These are phyloP conservation scores for Somion occarium DNA, from an alignment of 1,284 basidiomycete species.

Conservation along the genomic window DNA sequence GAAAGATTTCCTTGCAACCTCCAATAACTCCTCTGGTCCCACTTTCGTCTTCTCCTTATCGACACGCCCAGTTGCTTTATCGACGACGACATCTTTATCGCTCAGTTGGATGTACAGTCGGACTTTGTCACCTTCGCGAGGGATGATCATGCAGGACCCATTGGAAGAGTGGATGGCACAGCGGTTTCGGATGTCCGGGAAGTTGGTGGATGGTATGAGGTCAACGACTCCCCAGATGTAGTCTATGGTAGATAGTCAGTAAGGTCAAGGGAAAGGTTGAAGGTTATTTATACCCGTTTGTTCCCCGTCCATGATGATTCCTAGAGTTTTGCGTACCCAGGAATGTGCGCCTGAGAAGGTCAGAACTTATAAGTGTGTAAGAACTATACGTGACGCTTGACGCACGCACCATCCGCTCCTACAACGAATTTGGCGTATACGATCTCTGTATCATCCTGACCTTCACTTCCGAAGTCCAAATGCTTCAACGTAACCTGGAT, in stretches of 20 bases:
- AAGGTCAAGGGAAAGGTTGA: background rate
- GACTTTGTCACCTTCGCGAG: slow-evolving; percentile 67
- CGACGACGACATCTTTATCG: slow-evolving; percentile 39
- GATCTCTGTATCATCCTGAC: slow-evolving; percentile 32
- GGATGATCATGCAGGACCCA: slow-evolving; percentile 67
- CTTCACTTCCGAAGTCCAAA: slow-evolving; percentile 23
- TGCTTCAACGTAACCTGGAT: slow-evolving; percentile 33
- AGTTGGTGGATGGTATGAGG: slow-evolving; percentile 64
- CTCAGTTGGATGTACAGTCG: slow-evolving; percentile 75
- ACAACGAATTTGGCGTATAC: slow-evolving; percentile 52
- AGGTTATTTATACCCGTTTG: slow-evolving; percentile 42
- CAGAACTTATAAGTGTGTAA: slow-evolving; percentile 1
- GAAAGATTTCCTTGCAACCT: slow-evolving; percentile 63
- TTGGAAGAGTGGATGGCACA: slow-evolving; percentile 55
- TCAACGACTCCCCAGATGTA: slow-evolving; percentile 81
- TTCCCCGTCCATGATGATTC: slow-evolving; percentile 73
- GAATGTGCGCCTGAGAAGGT: slow-evolving; percentile 60
- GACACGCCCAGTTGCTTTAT: slow-evolving; percentile 48
- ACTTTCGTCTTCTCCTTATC: slow-evolving; percentile 49
- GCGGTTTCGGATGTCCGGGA: slow-evolving; percentile 77
- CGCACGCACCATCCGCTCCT: slow-evolving; percentile 43
- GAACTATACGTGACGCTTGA: background rate
- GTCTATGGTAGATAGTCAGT: slow-evolving; percentile 30
- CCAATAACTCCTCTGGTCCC: slow-evolving; percentile 57
- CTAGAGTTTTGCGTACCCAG: slow-evolving; percentile 71